Evolutionary conservation across 768 basidiomycete species (phyloP).

Genomic region (Collybiopsis confluens): DNA sequence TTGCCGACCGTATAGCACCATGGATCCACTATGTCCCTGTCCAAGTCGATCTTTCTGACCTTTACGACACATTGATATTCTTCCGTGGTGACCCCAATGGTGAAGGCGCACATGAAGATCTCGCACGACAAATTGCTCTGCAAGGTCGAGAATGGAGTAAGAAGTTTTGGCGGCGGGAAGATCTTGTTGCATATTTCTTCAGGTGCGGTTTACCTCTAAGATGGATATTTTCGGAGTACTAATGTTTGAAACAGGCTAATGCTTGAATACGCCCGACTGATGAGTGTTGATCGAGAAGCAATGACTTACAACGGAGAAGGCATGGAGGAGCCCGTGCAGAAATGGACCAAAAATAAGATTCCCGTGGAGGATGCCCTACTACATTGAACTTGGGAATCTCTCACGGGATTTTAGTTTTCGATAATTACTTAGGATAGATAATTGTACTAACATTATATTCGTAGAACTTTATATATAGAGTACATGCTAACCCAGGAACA

Average conservation of each 20-base stretch:
- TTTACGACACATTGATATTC: conserved; percentile 69
- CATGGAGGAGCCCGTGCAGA: not conserved
- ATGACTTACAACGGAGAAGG: conserved; percentile 4
- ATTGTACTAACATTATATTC: too few species aligned
- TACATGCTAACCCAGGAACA: too few species aligned
- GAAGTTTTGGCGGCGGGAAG: conserved; percentile 55
- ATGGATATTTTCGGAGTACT: not conserved
- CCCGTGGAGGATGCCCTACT: not conserved
- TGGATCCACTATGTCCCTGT: conserved; percentile 77
- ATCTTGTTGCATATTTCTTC: conserved; percentile 55
- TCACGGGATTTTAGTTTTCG: too few species aligned
- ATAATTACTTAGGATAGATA: too few species aligned
- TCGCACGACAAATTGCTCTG: conserved; percentile 52
- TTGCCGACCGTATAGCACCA: conserved; percentile 46
- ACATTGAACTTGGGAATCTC: not conserved
- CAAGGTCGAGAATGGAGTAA: conserved; percentile 56
- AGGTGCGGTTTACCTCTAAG: conserved; percentile 33
- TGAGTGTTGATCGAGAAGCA: conserved; percentile 38
- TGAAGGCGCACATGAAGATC: conserved; percentile 50
- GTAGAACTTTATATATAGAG: too few species aligned
- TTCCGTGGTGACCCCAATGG: conserved; percentile 59
- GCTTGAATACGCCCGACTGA: conserved; percentile 51
- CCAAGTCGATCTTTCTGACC: conserved; percentile 55
- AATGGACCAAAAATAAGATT: not conserved
- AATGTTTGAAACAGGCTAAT: conserved; percentile 33